Evolutionary conservation across 345 rosid species (phyloP).

Genomic region (Physaria fendleri): DNA sequence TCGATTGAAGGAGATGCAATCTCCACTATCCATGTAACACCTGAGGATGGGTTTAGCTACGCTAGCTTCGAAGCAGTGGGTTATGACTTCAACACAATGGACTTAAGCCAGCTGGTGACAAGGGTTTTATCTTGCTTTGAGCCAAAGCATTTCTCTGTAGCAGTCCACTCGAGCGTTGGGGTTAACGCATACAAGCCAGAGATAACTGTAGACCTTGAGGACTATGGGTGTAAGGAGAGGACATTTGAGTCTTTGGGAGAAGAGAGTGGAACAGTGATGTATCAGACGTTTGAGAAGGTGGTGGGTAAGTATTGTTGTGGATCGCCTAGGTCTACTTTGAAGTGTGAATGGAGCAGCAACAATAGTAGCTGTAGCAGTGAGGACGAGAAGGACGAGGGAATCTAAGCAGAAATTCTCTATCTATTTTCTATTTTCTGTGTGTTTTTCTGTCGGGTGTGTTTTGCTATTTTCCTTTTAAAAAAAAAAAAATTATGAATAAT

Average conservation of each 20-base stretch:
- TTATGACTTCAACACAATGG: constrained; percentile 44
- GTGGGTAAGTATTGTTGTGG: constrained; percentile 23
- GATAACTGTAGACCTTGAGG: constrained; percentile 39
- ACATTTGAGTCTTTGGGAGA: constrained; percentile 29
- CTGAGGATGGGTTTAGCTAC: constrained; percentile 93
- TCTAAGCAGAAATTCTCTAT: constrained; percentile 19
- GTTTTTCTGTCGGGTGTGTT: neutral
- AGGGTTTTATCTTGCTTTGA: constrained; percentile 79
- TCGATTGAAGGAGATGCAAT: constrained; percentile 66
- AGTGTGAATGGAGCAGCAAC: constrained; percentile 33
- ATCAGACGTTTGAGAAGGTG: constrained; percentile 29
- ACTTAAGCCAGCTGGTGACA: constrained; percentile 41
- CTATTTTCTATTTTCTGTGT: constrained; percentile 3
- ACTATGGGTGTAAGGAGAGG: constrained; percentile 36
- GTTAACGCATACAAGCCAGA: constrained; percentile 25
- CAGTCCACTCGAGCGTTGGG: constrained; percentile 42
- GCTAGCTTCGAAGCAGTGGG: constrained; percentile 91
- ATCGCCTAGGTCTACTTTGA: constrained; percentile 32
- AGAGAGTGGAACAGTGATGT: constrained; percentile 31
- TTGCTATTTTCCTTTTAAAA: neutral
- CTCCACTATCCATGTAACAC: constrained; percentile 89
- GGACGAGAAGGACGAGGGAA: constrained; percentile 38
- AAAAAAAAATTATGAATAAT: neutral
- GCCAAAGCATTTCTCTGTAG: constrained; percentile 68
- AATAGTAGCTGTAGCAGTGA: constrained; percentile 31